phyloP scores from a whole-genome alignment of 352 stramenopile species.

The Paralagenidium karlingii region DNA sequence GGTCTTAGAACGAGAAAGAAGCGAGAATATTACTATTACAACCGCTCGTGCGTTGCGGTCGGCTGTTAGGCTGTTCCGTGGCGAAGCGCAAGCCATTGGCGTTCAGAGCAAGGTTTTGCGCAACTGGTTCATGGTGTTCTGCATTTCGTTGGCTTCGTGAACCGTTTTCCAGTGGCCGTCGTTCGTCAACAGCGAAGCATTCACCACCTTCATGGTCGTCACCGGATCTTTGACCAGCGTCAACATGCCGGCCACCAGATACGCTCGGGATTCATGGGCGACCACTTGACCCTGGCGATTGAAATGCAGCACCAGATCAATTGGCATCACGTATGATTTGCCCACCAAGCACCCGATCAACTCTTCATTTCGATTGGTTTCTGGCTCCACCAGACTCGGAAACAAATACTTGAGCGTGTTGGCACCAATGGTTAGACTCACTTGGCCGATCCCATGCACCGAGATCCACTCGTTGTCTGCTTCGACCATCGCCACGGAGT shows the following conservation, averaged over 20 bases:
- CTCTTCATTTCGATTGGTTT: slow-evolving; percentile 3
- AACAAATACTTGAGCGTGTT: slow-evolving; percentile 34
- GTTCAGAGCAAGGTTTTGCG: too few species aligned
- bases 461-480: slow-evolving; percentile 19
- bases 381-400: slow-evolving; percentile 16
- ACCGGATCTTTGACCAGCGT: slow-evolving; percentile 17
- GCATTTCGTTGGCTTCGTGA: too few species aligned
- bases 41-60: too few species aligned
- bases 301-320: slow-evolving; percentile 21
- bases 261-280: slow-evolving; percentile 22
- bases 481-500: slow-evolving; percentile 14
- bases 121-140: too few species aligned
- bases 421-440: slow-evolving; percentile 23
- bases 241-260: slow-evolving; percentile 27
- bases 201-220: slow-evolving; percentile 14
- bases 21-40: too few species aligned
- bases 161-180: slow-evolving; percentile 28
- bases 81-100: too few species aligned
- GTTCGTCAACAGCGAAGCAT: slow-evolving; percentile 17
- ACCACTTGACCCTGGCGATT: slow-evolving; percentile 12
- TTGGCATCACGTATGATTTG: slow-evolving; percentile 12
- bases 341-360: slow-evolving; percentile 15
- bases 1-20: too few species aligned
- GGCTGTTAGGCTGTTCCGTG: too few species aligned
- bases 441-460: slow-evolving; percentile 16